Percentiles rank a stretch among this genome's conserved stretches.
Conservation (phyloP, 441 rosid species). For the Euphorbia neoarborescens region DNA sequence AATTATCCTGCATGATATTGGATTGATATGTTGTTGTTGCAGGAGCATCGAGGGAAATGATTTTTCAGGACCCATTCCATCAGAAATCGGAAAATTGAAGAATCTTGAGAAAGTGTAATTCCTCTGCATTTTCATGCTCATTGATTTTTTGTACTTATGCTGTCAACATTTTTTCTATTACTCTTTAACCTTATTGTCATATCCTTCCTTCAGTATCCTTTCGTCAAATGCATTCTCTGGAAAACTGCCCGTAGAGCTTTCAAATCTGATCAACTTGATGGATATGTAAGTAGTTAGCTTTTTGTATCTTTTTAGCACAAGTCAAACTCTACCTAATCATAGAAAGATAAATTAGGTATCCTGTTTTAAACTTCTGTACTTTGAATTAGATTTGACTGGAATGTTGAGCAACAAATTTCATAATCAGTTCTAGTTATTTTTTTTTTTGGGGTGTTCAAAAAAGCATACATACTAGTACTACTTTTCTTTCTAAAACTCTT, state of each 20-base stretch:
- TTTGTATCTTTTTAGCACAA: background rate
- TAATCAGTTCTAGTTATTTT: background rate
- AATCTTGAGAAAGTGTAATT: conserved; percentile 60
- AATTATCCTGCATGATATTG: background rate
- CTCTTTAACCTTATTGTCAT: background rate
- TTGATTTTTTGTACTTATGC: conserved; percentile 11
- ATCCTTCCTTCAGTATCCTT: conserved; percentile 36
- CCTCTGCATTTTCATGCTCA: conserved; percentile 16
- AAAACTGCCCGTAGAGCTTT: conserved; percentile 41
- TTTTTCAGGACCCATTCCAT: conserved; percentile 65
- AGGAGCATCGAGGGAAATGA: conserved; percentile 83
- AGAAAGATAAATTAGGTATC: background rate
- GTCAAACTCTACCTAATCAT: background rate
- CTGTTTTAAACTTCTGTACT: background rate
- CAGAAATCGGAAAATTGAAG: conserved; percentile 50
- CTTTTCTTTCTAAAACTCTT: background rate
- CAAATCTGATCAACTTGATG: conserved; percentile 48
- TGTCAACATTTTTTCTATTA: background rate
- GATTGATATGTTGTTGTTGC: conserved; percentile 15
- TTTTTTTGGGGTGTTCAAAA: background rate
- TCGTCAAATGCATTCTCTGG: conserved; percentile 72
- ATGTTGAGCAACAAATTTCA: background rate
- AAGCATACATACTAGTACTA: background rate
- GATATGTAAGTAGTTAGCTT: conserved; percentile 52
- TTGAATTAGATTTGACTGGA: background rate